These are phyloP conservation scores for Candolleomyces efflorescens DNA, from an alignment of 768 basidiomycete genomes.

Conservation along the genomic window DNA sequence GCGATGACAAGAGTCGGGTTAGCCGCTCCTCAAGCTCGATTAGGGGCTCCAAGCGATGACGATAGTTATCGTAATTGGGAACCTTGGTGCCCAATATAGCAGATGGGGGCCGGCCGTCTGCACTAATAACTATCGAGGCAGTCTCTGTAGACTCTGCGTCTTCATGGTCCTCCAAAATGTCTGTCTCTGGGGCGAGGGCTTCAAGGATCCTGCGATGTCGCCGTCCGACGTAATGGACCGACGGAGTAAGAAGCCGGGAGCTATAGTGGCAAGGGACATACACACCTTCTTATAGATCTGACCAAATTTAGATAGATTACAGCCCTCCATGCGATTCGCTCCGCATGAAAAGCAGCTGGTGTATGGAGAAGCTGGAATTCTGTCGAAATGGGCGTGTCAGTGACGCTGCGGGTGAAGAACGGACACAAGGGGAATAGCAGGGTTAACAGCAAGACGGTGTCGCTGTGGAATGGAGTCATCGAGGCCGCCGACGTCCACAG, in stretches of 20 bases:
- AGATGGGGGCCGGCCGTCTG: constrained; percentile 46
- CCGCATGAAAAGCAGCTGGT: constrained; percentile 70
- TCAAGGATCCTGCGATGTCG: constrained; percentile 59
- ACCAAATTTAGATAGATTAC: constrained; percentile 89
- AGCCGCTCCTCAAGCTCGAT: constrained; percentile 66
- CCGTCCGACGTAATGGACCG: constrained; percentile 12
- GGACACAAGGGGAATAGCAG: neutral
- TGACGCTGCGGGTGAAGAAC: neutral
- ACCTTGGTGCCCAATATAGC: constrained; percentile 48
- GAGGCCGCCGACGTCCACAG: too few species aligned
- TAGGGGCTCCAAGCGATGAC: constrained; percentile 61
- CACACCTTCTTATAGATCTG: constrained; percentile 71
- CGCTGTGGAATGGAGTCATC: neutral
- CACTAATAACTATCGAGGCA: constrained; percentile 47
- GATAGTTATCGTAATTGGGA: constrained; percentile 59
- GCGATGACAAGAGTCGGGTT: constrained; percentile 60
- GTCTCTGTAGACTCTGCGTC: constrained; percentile 49
- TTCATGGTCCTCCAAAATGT: constrained; percentile 55
- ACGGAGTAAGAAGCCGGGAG: constrained; percentile 8
- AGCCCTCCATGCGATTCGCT: constrained; percentile 81
- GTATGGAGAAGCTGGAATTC: constrained; percentile 84
- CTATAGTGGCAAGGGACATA: constrained; percentile 12
- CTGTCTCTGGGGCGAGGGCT: constrained; percentile 62
- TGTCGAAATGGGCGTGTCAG: constrained; percentile 24
- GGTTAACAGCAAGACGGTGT: neutral